Conservation (phyloP, 345 rosid genomes). For the Pistacia vera region DNA sequence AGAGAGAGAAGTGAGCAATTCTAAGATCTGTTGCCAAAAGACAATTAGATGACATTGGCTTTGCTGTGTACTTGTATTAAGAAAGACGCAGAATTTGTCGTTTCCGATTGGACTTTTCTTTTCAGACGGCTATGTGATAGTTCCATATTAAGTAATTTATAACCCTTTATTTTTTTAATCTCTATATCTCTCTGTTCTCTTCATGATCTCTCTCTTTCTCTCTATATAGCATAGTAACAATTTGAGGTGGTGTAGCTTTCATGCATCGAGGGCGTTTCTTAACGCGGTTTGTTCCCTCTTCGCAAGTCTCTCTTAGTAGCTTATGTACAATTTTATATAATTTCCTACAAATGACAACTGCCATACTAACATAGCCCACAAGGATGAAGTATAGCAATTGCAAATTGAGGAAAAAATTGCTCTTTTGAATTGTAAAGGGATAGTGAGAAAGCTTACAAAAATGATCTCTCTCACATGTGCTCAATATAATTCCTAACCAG, state of each 20-base stretch:
- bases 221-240: neutral
- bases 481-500: neutral
- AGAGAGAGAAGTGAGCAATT: conserved; percentile 11
- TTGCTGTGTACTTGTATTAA: conserved; percentile 21
- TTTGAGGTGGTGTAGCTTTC: conserved; percentile 32
- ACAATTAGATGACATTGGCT: conserved; percentile 46
- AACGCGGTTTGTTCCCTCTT: conserved; percentile 4
- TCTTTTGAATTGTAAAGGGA: neutral
- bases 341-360: neutral
- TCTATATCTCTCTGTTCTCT: conserved; percentile 3
- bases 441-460: neutral
- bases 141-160: conserved; percentile 18
- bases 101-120: conserved; percentile 32
- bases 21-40: conserved; percentile 10
- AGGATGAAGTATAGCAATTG: neutral
- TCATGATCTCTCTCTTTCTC: neutral
- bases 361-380: neutral
- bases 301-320: neutral
- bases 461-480: neutral
- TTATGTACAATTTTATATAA: neutral
- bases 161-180: neutral
- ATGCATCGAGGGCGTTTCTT: neutral
- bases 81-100: conserved; percentile 28
- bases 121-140: conserved; percentile 31
- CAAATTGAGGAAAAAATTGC: neutral